phyloP scores from a whole-genome alignment of 1,284 basidiomycete genomes.

The Singerocomus inundabilis region DNA sequence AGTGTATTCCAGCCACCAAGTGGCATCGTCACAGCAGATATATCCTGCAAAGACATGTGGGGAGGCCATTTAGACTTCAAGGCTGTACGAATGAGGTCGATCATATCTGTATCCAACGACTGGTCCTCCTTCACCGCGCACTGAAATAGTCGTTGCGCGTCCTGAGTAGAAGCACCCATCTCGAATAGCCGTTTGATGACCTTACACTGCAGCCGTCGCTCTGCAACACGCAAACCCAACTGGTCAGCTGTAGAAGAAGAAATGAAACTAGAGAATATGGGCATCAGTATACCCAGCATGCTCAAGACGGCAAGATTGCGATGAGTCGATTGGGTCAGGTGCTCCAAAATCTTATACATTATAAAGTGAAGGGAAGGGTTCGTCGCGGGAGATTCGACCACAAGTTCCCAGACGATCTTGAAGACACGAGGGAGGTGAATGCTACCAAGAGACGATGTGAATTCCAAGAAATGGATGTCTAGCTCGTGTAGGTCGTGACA shows the following conservation, averaged over 20 bases:
- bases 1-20: conserved; percentile 48
- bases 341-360: conserved; percentile 60
- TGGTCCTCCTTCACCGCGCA: conserved; percentile 47
- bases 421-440: conserved; percentile 59
- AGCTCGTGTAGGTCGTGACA: conserved; percentile 37
- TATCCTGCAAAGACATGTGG: conserved; percentile 65
- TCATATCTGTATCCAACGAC: conserved; percentile 56
- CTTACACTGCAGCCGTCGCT: conserved; percentile 57
- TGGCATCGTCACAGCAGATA: conserved; percentile 46
- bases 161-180: conserved; percentile 62
- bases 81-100: conserved; percentile 65
- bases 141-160: conserved; percentile 60
- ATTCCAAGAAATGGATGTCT: conserved; percentile 38
- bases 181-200: conserved; percentile 64
- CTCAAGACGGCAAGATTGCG: conserved; percentile 66
- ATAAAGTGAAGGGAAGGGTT: conserved; percentile 44
- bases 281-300: conserved; percentile 50
- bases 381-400: conserved; percentile 32
- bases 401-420: conserved; percentile 50
- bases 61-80: conserved; percentile 73
- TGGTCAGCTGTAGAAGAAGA: conserved; percentile 15
- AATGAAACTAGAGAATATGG: conserved; percentile 46
- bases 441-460: conserved; percentile 36
- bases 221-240: conserved; percentile 20
- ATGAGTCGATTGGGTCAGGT: conserved; percentile 56